Percentiles rank a stretch among this genome's conserved stretches.
Conservation (phyloP, 495 filamentous ascomycete species). For the Penicillium steckii region DNA sequence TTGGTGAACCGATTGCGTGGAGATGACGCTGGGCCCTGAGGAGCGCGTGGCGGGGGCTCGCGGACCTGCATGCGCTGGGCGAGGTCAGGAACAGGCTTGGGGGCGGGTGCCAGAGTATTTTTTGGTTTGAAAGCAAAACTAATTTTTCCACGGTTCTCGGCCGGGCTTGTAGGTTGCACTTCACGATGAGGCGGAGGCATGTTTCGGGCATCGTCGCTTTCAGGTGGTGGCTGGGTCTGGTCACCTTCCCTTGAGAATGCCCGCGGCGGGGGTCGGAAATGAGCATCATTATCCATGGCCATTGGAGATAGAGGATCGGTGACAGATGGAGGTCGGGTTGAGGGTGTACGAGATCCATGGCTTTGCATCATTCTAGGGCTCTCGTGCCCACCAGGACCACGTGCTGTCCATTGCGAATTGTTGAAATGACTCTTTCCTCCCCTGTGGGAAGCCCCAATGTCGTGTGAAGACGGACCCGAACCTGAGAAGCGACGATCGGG, state of each 20-base stretch:
- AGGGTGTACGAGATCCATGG: slow-evolving; percentile 26
- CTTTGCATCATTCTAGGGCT: slow-evolving; percentile 32
- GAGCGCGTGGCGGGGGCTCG: slow-evolving; percentile 41
- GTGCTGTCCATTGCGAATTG: slow-evolving; percentile 61
- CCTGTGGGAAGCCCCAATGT: slow-evolving; percentile 27
- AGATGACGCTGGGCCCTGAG: slow-evolving; percentile 28
- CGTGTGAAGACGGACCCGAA: slow-evolving; percentile 32
- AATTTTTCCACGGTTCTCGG: slow-evolving; percentile 68
- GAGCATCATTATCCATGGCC: slow-evolving; percentile 55
- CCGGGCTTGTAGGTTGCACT: slow-evolving; percentile 47
- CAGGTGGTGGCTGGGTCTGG: slow-evolving; percentile 34
- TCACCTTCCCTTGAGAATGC: slow-evolving; percentile 64
- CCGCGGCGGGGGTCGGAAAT: slow-evolving; percentile 57
- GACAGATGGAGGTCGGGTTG: slow-evolving; percentile 27
- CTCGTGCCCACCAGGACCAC: slow-evolving; percentile 29
- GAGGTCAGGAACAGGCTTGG: slow-evolving; percentile 70
- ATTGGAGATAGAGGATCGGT: slow-evolving; percentile 34
- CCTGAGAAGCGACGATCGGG: slow-evolving; percentile 44
- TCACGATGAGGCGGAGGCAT: slow-evolving; percentile 51
- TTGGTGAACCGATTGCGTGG: slow-evolving; percentile 38
- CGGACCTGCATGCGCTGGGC: slow-evolving; percentile 65
- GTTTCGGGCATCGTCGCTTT: slow-evolving; percentile 32
- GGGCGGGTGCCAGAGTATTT: slow-evolving; percentile 48
- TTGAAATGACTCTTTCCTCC: slow-evolving; percentile 48
- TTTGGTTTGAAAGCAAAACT: slow-evolving; percentile 88